Conservation (phyloP, 1,284 basidiomycete genomes). For the Leucoagaricus sp. region DNA sequence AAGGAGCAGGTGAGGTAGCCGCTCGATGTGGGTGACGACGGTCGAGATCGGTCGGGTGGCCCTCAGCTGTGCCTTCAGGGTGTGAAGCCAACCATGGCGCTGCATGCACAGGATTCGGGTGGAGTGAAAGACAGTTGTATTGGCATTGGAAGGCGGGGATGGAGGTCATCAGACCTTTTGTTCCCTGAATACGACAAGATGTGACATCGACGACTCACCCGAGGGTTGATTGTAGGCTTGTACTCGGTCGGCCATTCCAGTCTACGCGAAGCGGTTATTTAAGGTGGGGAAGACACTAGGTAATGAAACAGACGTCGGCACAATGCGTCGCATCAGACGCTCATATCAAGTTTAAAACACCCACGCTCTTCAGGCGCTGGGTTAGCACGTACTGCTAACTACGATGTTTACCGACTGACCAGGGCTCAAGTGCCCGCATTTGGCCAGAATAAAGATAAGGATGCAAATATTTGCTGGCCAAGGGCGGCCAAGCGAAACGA, state of each 20-base stretch:
- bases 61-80: neutral
- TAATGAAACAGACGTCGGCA: neutral
- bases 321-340: neutral
- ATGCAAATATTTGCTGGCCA: neutral
- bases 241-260: neutral
- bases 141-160: constrained; percentile 7
- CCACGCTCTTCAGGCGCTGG: constrained; percentile 1
- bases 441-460: neutral
- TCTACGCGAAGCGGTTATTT: neutral
- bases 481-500: constrained; percentile 5
- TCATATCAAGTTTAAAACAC: constrained; percentile 10
- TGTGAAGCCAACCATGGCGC: constrained; percentile 6
- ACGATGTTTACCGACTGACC: neutral
- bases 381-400: neutral
- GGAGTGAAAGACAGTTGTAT: neutral
- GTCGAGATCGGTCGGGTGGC: constrained; percentile 16
- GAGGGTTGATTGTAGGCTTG: constrained; percentile 2
- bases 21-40: constrained; percentile 23
- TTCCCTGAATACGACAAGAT: neutral
- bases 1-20: constrained; percentile 17
- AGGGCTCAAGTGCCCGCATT: neutral
- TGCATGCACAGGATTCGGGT: neutral
- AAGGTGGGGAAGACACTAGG: neutral
- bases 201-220: neutral
- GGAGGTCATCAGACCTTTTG: neutral